A percentile compares a stretch with the other conserved stretches of the same genome.
phyloP scores from a whole-genome alignment of 1,139 yeast species.

The Arxiozyma slooffiae region DNA sequence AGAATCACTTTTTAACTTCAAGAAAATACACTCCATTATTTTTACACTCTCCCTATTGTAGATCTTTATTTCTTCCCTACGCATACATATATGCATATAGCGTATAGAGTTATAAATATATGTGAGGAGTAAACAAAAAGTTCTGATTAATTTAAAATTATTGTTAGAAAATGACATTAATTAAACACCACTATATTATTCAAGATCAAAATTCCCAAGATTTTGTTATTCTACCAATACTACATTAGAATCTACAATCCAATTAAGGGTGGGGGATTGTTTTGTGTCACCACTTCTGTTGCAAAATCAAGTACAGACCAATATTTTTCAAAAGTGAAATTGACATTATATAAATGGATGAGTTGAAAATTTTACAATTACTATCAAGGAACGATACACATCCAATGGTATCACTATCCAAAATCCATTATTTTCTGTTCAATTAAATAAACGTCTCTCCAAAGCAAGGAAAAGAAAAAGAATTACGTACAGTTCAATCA shows the following conservation, averaged over 20 bases:
- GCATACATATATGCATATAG: too few relatives aligned
- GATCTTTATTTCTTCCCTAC: too few relatives aligned
- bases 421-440: background rate
- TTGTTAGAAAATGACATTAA: background rate
- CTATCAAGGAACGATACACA: background rate
- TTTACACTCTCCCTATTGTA: too few relatives aligned
- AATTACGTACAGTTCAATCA: background rate
- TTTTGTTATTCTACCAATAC: background rate
- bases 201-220: background rate
- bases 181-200: background rate
- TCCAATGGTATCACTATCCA: background rate
- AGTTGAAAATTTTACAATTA: background rate
- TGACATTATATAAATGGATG: background rate
- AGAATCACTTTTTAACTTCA: too few relatives aligned
- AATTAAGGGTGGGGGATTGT: background rate
- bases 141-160: background rate
- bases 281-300: background rate
- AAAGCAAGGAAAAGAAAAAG: background rate
- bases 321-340: background rate
- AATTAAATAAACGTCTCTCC: background rate
- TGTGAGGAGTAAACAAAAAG: background rate
- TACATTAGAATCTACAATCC: background rate
- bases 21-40: too few relatives aligned
- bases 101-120: too few relatives aligned
- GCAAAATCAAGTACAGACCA: background rate